Percentiles rank a stretch among this genome's conserved stretches.
These are phyloP conservation scores for Fusarium pseudograminearum DNA, from an alignment of 2,329 filamentous ascomycete species.

Conservation along the genomic window DNA sequence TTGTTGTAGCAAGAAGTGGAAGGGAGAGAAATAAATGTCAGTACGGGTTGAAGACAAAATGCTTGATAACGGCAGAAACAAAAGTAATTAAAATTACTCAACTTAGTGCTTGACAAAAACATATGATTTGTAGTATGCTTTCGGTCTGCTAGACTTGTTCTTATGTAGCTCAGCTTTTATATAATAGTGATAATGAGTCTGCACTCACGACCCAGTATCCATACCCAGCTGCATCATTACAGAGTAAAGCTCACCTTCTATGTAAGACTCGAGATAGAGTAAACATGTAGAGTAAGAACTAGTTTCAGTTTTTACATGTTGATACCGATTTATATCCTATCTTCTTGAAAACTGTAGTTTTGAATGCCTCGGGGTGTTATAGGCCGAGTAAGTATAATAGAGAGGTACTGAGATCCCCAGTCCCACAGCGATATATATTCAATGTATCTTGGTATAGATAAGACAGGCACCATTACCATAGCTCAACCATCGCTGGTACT, in stretches of 20 bases:
- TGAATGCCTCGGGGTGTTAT: not conserved
- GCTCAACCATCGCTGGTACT: not conserved
- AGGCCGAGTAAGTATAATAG: not conserved
- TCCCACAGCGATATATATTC: not conserved
- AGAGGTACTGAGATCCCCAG: not conserved
- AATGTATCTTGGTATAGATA: not conserved
- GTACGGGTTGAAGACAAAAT: not conserved
- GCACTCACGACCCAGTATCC: no score
- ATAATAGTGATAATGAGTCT: not conserved
- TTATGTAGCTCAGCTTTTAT: no score
- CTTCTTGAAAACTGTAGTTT: not conserved
- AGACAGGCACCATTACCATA: not conserved
- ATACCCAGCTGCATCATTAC: not conserved
- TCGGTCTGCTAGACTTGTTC: not conserved
- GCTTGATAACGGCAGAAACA: not conserved
- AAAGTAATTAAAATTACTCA: not conserved
- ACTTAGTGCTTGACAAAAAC: not conserved
- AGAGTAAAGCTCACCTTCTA: not conserved
- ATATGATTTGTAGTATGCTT: not conserved
- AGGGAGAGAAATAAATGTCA: not conserved
- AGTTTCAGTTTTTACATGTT: not conserved
- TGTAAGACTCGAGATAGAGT: no score
- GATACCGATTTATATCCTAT: not conserved
- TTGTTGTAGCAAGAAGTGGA: not conserved
- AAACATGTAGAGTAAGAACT: no score